Evolutionary conservation across 208 protist species (phyloP).

Genomic region (Pavlovales sp.): DNA sequence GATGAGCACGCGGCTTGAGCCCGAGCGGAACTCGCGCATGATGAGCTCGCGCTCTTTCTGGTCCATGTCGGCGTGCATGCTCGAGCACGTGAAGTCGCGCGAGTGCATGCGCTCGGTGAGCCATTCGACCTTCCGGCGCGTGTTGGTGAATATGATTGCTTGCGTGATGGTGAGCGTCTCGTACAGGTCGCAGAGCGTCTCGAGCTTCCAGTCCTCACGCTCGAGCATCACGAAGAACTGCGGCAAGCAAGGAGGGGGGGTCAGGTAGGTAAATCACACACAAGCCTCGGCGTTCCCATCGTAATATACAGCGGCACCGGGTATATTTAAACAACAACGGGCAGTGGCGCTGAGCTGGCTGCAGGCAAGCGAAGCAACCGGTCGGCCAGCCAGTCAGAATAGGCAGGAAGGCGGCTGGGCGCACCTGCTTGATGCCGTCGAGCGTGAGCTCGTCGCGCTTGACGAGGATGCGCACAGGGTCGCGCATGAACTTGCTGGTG

Average conservation of each 20-base stretch:
- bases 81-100: conserved; percentile 87
- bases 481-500: conserved; percentile 97
- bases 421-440: conserved; percentile 96
- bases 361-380: no score
- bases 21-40: conserved; percentile 95
- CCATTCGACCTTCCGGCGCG: conserved; percentile 88
- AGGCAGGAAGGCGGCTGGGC: no score
- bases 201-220: conserved; percentile 94
- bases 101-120: conserved; percentile 83
- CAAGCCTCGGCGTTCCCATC: no score
- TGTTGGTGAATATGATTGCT: conserved; percentile 97
- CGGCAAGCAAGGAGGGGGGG: no score
- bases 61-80: conserved; percentile 95
- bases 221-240: conserved; percentile 92
- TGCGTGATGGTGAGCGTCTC: conserved; percentile 79
- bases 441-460: conserved; percentile 85
- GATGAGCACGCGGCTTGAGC: conserved; percentile 92
- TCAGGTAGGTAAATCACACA: no score
- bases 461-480: conserved; percentile 97
- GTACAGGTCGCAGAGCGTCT: conserved; percentile 89
- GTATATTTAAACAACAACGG: no score
- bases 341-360: no score
- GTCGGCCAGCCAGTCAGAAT: no score
- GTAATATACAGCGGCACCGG: no score
- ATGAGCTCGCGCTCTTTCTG: conserved; percentile 94